A percentile compares a stretch with the other conserved stretches of the same genome.
Conservation (phyloP, 495 filamentous ascomycete genomes). For the Filosporella fistucella region DNA sequence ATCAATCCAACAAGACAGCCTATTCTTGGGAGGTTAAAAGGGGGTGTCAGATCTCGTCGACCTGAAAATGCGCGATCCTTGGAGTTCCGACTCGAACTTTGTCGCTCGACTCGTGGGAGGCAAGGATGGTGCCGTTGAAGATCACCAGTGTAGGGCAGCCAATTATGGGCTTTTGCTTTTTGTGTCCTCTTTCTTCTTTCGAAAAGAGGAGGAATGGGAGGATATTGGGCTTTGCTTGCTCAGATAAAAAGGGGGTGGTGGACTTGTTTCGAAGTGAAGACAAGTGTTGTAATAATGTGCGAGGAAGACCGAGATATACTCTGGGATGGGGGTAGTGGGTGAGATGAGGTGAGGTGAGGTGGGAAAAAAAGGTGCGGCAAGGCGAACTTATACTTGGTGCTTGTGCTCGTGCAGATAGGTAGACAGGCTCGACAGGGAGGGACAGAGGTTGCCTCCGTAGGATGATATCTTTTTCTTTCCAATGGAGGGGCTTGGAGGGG, state of each 20-base stretch:
- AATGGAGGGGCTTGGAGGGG: background rate
- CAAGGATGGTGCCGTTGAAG: conserved; percentile 15
- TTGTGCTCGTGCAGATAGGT: background rate
- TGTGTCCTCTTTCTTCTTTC: no score
- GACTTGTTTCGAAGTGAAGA: conserved; percentile 18
- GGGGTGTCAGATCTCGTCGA: conserved; percentile 19
- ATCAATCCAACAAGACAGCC: conserved; percentile 5
- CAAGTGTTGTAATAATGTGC: conserved; percentile 2
- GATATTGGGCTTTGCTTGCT: conserved; percentile 14
- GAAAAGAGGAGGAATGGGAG: conserved; percentile 9
- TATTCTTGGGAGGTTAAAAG: conserved; percentile 9
- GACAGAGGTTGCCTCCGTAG: conserved; percentile 1
- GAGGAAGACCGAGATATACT: conserved; percentile 1
- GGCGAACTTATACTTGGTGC: conserved; percentile 22
- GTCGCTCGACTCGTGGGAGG: conserved; percentile 7
- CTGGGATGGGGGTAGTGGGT: conserved; percentile 1
- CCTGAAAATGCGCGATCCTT: conserved; percentile 9
- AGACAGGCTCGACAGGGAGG: background rate
- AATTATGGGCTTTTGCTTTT: conserved; percentile 17
- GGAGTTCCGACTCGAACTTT: no score
- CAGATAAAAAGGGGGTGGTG: conserved; percentile 10
- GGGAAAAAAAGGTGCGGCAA: conserved; percentile 19
- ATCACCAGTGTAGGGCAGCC: conserved; percentile 14
- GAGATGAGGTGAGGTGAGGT: background rate
- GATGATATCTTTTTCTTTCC: no score